Percentiles rank a stretch among this genome's conserved stretches.
Evolutionary conservation across 257 asterid genomes (phyloP).

Genomic region (Galeopsis tetrahit): DNA sequence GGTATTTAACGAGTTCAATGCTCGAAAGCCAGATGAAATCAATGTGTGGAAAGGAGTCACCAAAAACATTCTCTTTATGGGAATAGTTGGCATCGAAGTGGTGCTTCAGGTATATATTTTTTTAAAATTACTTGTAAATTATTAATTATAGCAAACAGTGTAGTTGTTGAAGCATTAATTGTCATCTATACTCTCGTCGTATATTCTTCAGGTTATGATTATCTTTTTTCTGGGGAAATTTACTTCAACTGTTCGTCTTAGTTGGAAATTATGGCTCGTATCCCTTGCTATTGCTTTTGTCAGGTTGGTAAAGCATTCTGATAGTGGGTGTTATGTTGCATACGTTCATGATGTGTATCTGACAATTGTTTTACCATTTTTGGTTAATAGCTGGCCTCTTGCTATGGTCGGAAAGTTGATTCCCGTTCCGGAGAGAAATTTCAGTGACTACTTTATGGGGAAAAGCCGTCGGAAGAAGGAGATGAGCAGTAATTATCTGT

Average conservation of each 20-base stretch:
- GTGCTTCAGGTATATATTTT: slow-evolving; percentile 74
- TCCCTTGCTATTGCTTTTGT: slow-evolving; percentile 71
- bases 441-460: slow-evolving; percentile 45
- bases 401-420: slow-evolving; percentile 60
- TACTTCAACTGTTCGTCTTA: slow-evolving; percentile 66
- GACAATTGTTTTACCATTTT: slow-evolving; percentile 9
- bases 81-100: slow-evolving; percentile 65
- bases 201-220: slow-evolving; percentile 61
- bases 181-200: slow-evolving; percentile 15
- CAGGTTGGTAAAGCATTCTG: slow-evolving; percentile 51
- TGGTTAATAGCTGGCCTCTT: slow-evolving; percentile 61
- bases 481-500: slow-evolving; percentile 21
- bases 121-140: slow-evolving; percentile 16
- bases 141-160: background rate
- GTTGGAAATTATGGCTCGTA: slow-evolving; percentile 92
- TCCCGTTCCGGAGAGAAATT: slow-evolving; percentile 58
- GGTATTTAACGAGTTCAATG: slow-evolving; percentile 91
- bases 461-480: slow-evolving; percentile 33
- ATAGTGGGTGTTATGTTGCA: background rate
- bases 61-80: slow-evolving; percentile 76
- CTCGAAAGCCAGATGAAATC: slow-evolving; percentile 89
- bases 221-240: slow-evolving; percentile 88
- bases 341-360: slow-evolving; percentile 23
- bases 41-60: slow-evolving; percentile 83
- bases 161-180: slow-evolving; percentile 9